Evolutionary conservation across 2,329 filamentous ascomycete genomes (phyloP).

Genomic region (Ceratocystis colombiana): DNA sequence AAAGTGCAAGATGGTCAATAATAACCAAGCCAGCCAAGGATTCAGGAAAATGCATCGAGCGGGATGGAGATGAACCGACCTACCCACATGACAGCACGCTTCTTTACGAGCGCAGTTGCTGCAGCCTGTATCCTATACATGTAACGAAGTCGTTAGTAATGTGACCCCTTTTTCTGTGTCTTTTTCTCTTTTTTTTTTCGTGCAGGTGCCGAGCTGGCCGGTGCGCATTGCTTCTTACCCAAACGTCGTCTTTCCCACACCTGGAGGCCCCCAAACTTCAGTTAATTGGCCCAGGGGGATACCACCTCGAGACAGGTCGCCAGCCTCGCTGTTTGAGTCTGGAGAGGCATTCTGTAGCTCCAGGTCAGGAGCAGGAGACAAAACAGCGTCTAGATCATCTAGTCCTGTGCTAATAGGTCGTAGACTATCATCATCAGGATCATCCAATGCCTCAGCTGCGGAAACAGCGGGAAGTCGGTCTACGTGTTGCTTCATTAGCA

Average conservation of each 20-base stretch:
- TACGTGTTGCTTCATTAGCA: slow-evolving; percentile 31
- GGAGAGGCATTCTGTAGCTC: not conserved
- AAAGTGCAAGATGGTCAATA: not conserved
- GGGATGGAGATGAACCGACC: slow-evolving; percentile 44
- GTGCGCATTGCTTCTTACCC: slow-evolving; percentile 42
- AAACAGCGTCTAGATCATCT: slow-evolving; percentile 40
- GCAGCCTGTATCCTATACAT: slow-evolving; percentile 57
- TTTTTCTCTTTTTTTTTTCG: too few relatives aligned
- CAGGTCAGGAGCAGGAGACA: slow-evolving; percentile 30
- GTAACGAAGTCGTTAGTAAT: slow-evolving; percentile 19
- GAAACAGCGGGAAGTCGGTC: slow-evolving; percentile 69
- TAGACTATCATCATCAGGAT: slow-evolving; percentile 43
- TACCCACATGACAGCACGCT: slow-evolving; percentile 66
- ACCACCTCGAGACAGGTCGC: slow-evolving; percentile 38
- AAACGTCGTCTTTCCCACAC: slow-evolving; percentile 73
- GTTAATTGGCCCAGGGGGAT: slow-evolving; percentile 67
- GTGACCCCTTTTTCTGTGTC: not conserved
- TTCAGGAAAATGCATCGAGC: slow-evolving; percentile 3
- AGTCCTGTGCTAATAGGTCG: slow-evolving; percentile 49
- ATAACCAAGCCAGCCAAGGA: not conserved
- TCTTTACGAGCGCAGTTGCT: slow-evolving; percentile 50
- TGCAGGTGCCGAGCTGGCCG: not conserved
- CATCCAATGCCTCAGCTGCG: slow-evolving; percentile 59
- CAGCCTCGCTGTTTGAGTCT: not conserved
- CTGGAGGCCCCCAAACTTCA: slow-evolving; percentile 81